Conservation (phyloP, 139 green algal genomes). For the Astrephomene gubernaculifera region DNA sequence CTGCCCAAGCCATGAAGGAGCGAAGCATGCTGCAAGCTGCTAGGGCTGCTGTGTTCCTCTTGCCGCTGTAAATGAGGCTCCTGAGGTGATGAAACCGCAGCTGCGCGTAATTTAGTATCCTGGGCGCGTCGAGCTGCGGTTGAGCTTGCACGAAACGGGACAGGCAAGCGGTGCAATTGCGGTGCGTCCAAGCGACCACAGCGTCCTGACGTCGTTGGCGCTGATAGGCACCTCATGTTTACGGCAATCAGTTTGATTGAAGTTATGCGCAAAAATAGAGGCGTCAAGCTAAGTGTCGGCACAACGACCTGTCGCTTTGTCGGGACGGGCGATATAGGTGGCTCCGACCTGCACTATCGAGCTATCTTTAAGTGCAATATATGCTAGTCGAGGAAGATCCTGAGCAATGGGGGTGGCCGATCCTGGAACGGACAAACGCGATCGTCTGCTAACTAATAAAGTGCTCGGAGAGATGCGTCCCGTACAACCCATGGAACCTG, state of each 20-base stretch:
- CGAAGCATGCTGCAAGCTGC: constrained; percentile 17
- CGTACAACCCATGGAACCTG: no score
- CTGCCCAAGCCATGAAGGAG: constrained; percentile 81
- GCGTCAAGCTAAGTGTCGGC: not conserved
- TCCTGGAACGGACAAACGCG: no score
- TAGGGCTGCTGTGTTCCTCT: not conserved
- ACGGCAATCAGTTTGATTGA: not conserved
- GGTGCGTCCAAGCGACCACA: not conserved
- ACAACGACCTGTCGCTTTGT: not conserved
- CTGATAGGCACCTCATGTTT: not conserved
- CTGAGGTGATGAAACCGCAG: not conserved
- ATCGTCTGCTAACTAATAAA: no score
- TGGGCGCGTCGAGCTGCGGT: not conserved
- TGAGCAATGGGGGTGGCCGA: no score
- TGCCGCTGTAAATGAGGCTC: not conserved
- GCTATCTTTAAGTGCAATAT: no score
- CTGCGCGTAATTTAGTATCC: not conserved
- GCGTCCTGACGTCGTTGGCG: not conserved
- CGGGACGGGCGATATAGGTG: not conserved
- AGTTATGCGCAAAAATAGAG: not conserved
- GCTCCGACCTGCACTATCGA: no score
- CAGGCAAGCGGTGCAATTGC: not conserved
- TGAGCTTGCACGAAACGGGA: not conserved
- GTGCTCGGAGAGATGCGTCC: no score
- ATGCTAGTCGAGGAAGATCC: no score